Evolutionary conservation across 129 eudicot genomes (phyloP), one percentile per base, ranked within the genome.

Genomic region (Mikania micrantha): DNA sequence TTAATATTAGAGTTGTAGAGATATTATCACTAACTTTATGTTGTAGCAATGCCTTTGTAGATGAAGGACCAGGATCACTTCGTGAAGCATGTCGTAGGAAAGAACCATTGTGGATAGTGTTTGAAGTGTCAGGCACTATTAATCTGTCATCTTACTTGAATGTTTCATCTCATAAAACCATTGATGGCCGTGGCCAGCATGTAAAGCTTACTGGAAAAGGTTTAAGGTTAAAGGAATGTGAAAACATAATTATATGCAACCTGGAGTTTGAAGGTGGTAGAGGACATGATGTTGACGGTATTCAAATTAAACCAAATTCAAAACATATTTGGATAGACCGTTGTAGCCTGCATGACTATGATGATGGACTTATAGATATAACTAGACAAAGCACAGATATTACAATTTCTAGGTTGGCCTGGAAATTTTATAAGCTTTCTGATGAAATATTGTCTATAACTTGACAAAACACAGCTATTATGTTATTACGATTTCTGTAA

Each of bases 31-130:
- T 16, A 31, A 6, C 24, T 31, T 11, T 45, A 4, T 44, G 35
- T 67, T 67, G 67, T 67, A 48, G 47, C 31, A 2, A 67, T 35
- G 40, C 41, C 52, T 72, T 32, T 85, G 75, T 74, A 92, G 98
- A 92, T 80, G 98, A 88, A 67, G 98, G 98, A 47, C 95, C 95
- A 54, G 95, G 96, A 71, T 88, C 98, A 53, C 91, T 88, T 50
- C 96, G 96, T 74, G 88, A 77, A 48, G 98, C 81, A 61, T 92
- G 98, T 34, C 89, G 95, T 0, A 78, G 49, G 57, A 88, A 82
- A 65, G 96, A 88, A 59, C 98, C 96, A 22, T 80, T 86, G 13
- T 92, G 98, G 96, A 82, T 88, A 28, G 75, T 85, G 32, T 92
- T 88, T 75, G 84, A 86, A 67, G 79, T 86, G 53, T 88, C 96